These are phyloP conservation scores for Hymenoscyphus albidus DNA, from an alignment of 2,329 filamentous ascomycete species.

Conservation along the genomic window DNA sequence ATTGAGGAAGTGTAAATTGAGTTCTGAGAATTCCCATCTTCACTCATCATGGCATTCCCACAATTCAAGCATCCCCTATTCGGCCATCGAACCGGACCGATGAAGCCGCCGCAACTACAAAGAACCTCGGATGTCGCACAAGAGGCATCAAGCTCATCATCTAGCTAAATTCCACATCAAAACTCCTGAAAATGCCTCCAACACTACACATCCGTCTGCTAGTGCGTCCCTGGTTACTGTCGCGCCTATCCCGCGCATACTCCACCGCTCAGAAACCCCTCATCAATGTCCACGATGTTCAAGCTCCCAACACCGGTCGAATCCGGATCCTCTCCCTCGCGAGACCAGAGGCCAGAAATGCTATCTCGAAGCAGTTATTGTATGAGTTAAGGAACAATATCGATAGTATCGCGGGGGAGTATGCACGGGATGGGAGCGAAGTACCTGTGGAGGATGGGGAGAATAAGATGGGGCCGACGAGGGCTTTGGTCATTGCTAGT, in stretches of 20 bases:
- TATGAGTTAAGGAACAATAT: constrained; percentile 68
- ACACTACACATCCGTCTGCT: constrained; percentile 1
- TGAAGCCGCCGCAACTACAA: not conserved
- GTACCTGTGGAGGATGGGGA: constrained; percentile 37
- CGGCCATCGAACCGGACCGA: not conserved
- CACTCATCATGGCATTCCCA: not conserved
- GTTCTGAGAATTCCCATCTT: not conserved
- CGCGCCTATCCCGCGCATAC: constrained; percentile 15
- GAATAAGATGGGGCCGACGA: constrained; percentile 55
- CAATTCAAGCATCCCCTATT: not conserved
- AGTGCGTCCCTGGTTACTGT: not conserved
- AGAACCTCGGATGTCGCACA: not conserved
- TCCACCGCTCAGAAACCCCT: constrained; percentile 14
- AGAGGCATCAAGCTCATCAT: not conserved
- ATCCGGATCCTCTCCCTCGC: constrained; percentile 89
- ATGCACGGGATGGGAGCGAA: constrained; percentile 53
- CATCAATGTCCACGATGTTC: constrained; percentile 21
- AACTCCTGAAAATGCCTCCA: not conserved
- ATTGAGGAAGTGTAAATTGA: not conserved
- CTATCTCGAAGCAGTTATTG: constrained; percentile 78
- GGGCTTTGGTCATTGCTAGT: constrained; percentile 79
- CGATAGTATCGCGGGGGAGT: constrained; percentile 63
- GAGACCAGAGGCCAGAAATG: constrained; percentile 80
- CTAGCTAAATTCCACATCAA: not conserved
- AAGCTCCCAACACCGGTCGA: constrained; percentile 50